A percentile compares a stretch with the other conserved stretches of the same genome.
phyloP scores from a whole-genome alignment of 345 rosid genomes.

The Ceriops tagal region DNA sequence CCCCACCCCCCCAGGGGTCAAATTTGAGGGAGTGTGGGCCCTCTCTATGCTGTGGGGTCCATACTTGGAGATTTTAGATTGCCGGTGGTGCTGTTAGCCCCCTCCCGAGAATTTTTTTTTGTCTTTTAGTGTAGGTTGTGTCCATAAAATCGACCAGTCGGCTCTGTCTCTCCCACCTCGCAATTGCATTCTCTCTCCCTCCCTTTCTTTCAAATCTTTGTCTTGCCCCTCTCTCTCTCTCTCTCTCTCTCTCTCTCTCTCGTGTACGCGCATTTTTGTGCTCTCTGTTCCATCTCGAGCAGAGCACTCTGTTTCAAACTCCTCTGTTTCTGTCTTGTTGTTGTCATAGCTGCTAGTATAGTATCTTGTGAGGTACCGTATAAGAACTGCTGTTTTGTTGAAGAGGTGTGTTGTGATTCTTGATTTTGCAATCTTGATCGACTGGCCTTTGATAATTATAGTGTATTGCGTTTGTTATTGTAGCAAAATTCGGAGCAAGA shows the following conservation, averaged over 20 bases:
- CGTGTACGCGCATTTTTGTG: too few species aligned
- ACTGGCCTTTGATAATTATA: not conserved
- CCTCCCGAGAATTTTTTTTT: not conserved
- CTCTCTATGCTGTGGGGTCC: not conserved
- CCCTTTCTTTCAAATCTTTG: not conserved
- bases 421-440: not conserved
- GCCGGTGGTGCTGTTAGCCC: not conserved
- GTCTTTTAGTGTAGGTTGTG: conserved; percentile 9
- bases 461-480: not conserved
- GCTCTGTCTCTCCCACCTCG: conserved; percentile 2
- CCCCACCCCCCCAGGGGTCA: not conserved
- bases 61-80: not conserved
- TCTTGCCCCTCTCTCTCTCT: not conserved
- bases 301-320: conserved; percentile 10
- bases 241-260: not conserved
- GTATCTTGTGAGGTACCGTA: not conserved
- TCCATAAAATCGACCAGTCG: conserved; percentile 13
- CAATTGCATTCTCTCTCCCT: not conserved
- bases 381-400: not conserved
- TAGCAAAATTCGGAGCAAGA: conserved; percentile 16
- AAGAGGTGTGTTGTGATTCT: not conserved
- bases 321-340: not conserved
- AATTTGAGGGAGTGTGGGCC: conserved; percentile 2
- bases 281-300: not conserved
- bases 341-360: not conserved